Evolutionary conservation across 1,284 basidiomycete genomes (phyloP), one percentile per base, ranked within the genome.

Genomic region (Cutaneotrichosporon sp.): DNA sequence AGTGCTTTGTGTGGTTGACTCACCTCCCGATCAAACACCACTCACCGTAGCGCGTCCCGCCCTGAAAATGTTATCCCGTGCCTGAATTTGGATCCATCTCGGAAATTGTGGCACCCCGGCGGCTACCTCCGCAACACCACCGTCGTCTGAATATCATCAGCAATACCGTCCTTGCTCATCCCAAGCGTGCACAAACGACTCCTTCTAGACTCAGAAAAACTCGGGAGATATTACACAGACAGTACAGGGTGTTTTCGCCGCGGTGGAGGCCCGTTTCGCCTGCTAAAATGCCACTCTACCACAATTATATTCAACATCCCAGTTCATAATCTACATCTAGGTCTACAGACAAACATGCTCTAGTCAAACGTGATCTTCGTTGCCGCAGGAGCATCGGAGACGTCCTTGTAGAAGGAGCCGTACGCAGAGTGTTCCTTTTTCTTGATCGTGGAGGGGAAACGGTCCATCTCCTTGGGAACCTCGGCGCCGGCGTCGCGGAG

Each of bases 371-470:
- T 87, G 69, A 94, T 93, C 80, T 91, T 93, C 48, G 87, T 94
- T 21, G 91, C 85, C 14, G 82, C 85, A 35, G 84, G 84, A 14
- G 85, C 84, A 40, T 83, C 81, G 12, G 81, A 78, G 13, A 88
- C 84, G 63, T 92, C 87, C 61, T 85, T 79, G 77, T 83, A 94
- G 76, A 90, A 91, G 4, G 88, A 88, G 10, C 77, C 77, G 58
- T 78, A 78, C 10, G 67, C 65, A 1, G 71, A 69, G 60, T 75
- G 73, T 56, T 74, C 70, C 80, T 88, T 93, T 80, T 97, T 97
- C 80, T 96, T 96, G 78, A 97, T 93, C 46, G 91, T 88, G 80
- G 91, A 90, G 34, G 93, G 91, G 80, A 97, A 97, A 69, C 86
- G 86, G 66, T 85, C 83, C 76, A 97, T 79, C 21, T 78, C 85